These are phyloP conservation scores for Cystoderma amianthinum DNA, from an alignment of 768 basidiomycete species.

Conservation along the genomic window DNA sequence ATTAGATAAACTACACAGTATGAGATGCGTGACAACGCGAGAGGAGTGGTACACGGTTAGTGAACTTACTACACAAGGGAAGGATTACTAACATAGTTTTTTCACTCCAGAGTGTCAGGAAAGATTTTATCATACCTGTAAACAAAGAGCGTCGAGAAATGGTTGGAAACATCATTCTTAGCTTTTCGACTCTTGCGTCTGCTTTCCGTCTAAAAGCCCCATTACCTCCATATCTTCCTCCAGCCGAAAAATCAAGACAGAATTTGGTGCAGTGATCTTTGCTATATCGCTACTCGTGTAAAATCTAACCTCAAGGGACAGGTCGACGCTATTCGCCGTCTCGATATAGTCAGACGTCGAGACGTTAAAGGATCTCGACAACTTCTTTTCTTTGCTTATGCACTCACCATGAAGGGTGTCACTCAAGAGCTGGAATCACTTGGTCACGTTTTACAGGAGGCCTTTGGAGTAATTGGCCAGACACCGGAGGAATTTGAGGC, in stretches of 20 bases:
- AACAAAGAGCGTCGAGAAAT: conserved; percentile 87
- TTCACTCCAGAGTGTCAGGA: conserved; percentile 59
- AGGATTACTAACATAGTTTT: background rate
- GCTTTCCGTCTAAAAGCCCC: conserved; percentile 85
- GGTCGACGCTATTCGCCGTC: conserved; percentile 76
- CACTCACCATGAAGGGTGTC: conserved; percentile 89
- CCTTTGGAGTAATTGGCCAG: conserved; percentile 91
- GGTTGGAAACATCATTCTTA: conserved; percentile 92
- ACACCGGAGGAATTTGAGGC: conserved; percentile 76
- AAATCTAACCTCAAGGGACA: conserved; percentile 14
- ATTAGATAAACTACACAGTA: conserved; percentile 85
- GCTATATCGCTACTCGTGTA: background rate
- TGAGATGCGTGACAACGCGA: conserved; percentile 94
- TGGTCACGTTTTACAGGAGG: conserved; percentile 75
- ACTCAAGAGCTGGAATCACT: conserved; percentile 83
- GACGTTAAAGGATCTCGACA: conserved; percentile 79
- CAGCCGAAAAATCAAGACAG: conserved; percentile 79
- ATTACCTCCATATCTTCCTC: conserved; percentile 93
- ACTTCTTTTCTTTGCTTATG: conserved; percentile 91
- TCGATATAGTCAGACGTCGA: conserved; percentile 85
- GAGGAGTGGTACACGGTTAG: conserved; percentile 73
- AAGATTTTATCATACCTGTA: conserved; percentile 88
- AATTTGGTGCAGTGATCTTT: conserved; percentile 46
- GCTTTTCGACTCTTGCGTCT: conserved; percentile 73
- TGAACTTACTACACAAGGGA: conserved; percentile 7